Conservation (phyloP, 164 flowering plant species). For the Buxus sempervirens region DNA sequence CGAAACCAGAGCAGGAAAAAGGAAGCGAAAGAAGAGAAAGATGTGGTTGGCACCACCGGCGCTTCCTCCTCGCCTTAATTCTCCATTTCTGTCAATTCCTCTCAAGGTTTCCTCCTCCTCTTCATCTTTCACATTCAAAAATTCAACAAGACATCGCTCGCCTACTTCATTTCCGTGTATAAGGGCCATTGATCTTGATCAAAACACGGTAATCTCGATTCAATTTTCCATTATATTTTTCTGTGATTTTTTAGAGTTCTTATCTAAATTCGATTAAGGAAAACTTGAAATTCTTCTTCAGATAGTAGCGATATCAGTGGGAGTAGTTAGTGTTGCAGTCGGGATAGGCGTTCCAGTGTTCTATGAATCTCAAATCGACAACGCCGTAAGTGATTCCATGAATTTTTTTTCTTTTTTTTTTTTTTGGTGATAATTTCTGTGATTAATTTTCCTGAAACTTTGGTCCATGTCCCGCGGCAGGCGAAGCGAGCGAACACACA, state of each 20-base stretch:
- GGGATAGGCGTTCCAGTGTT: constrained; percentile 94
- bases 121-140: constrained; percentile 18
- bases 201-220: constrained; percentile 37
- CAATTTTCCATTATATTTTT: neutral
- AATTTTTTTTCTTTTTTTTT: neutral
- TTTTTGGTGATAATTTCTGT: neutral
- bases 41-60: too few relatives aligned
- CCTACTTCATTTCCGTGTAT: constrained; percentile 45
- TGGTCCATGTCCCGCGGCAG: constrained; percentile 33
- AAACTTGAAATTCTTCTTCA: constrained; percentile 16
- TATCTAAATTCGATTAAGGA: neutral
- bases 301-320: constrained; percentile 84
- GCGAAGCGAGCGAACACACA: constrained; percentile 91
- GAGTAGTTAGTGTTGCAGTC: constrained; percentile 76
- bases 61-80: constrained; percentile 24
- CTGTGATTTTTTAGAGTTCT: neutral
- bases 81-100: constrained; percentile 43
- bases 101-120: constrained; percentile 37
- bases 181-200: constrained; percentile 61
- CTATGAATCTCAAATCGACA: constrained; percentile 87
- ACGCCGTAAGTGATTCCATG: constrained; percentile 50
- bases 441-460: neutral
- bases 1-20: too few relatives aligned
- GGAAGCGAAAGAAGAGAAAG: too few relatives aligned
- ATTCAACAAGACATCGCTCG: constrained; percentile 30